Base-by-base conservation (phyloP, 345 rosid species). In the Populus ilicifolia region DNA sequence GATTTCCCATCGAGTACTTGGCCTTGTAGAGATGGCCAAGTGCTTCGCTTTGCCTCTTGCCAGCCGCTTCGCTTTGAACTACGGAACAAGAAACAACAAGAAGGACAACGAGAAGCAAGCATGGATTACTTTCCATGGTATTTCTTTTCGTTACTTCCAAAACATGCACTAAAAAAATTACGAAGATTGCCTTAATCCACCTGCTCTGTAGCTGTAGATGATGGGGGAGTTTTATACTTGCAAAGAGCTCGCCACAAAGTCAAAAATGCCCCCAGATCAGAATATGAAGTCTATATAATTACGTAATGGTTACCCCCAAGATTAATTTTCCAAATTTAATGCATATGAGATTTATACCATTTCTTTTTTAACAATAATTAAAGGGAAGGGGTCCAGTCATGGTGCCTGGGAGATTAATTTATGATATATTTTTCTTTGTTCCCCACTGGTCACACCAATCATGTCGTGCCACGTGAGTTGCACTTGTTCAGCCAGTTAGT, bases 1-100 rank as follows among this genome's bases (percentile, higher is more conserved):
- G 79, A 70, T 76, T 76, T 41, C 41, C 78, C 25, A 67, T 75
- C 67, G 25, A 41, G 44, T 41, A 10, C 75, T 81, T 87, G 7
- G 66, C 80, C 74, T 79, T 69, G 70, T 75, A 82, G 35, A 88
- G 77, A 64, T 75, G 76, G 25, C 77, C 69, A 14, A 88, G 80
- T 5, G 65, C 82, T 27, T 73, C 79, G 5, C 48, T 29, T 61
- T 87, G 87, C 71, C 74, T 85, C 76, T 64, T 82, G 48, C 84
- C 59, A 18, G 59, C 81, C 16, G 59, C 81, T 29, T 77, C 77
- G 61, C 50, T 61, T n/a, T 72, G 65, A 25, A 48, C 73, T 0
- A 21, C 13, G n/a, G 75, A 41, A 18, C 39, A 44, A 18, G 79
- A 77, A 69, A 80, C 27, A 25, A 75, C 10, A n/a, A 82, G 29